Evolutionary conservation across 2,329 filamentous ascomycete genomes (phyloP), one percentile per base, ranked within the genome.

Genomic region (Penicillium aurantiogriseum): DNA sequence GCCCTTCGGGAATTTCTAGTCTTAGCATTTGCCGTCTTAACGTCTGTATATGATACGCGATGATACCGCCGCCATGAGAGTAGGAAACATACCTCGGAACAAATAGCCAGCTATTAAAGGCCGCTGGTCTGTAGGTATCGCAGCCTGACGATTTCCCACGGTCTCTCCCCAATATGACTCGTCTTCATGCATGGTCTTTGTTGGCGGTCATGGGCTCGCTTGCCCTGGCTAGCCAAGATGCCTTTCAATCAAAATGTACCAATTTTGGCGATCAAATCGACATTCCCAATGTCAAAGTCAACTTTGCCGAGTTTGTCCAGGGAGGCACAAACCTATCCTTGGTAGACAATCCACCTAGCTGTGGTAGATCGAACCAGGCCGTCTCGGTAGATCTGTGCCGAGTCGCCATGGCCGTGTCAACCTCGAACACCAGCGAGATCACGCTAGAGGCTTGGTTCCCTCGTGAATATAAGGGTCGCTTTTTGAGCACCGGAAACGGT

Each of bases 361-460:
- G 77, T 51, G 62, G 52, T 17, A 68, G 66, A 38, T 54, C 67
- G 1, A 71, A 53, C 19, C 77, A 79, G 56, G 31, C 62, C 1
- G 73, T 79, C 8, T 59, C 71, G 2, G 67, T 64, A 1, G 72
- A 77, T 51, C 29, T 79, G 5, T 81, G 79, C 57, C 75, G 78
- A 9, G 65, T 80, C 23, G 71, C 74, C 2, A 70, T 81, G 51
- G 71, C 69, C 10, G 74, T 80, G 15, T 62, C 69, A 5, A 80
- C 77, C 0, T 78, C 77, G 3, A 70, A 74, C 23, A 72, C 69
- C 31, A 79, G 79, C 13, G 75, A 77, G 38, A 78, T 84, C 33
- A 76, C 70, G 5, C 67, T 79, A 21, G 80, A 82, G 60, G 68
- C 77, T 2, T 82, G 79, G 80, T 65, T 81, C 19, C 80, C 80